Percentiles rank a stretch among this genome's conserved stretches.
phyloP scores from a whole-genome alignment of 169 alveolate genomes.

The Perkinsus chesapeaki region DNA sequence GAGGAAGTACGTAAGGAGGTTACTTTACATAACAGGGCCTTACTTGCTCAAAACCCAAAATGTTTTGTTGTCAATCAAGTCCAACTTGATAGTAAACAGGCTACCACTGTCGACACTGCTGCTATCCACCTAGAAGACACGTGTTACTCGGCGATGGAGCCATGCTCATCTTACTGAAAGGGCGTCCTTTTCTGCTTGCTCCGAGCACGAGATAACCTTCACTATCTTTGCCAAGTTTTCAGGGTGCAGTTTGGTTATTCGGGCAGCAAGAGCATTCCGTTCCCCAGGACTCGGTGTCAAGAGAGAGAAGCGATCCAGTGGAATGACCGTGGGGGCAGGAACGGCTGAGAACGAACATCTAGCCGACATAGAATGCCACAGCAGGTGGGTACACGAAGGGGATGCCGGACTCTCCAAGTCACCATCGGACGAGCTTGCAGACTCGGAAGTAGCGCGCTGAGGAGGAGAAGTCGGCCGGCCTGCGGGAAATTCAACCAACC shows the following conservation, averaged over 20 bases:
- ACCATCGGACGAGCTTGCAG: neutral
- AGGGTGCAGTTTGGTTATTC: neutral
- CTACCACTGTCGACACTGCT: neutral
- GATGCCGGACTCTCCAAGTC: neutral
- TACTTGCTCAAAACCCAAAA: neutral
- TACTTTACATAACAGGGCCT: neutral
- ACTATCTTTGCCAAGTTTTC: neutral
- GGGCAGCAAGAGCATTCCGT: neutral
- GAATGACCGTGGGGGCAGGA: neutral
- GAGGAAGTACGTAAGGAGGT: neutral
- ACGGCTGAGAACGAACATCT: neutral
- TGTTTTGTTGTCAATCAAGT: neutral
- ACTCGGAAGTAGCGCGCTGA: neutral
- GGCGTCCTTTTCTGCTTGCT: neutral
- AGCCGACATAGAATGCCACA: neutral
- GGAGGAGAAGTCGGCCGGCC: neutral
- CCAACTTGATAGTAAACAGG: neutral
- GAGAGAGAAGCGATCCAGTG: neutral
- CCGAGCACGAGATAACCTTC: neutral
- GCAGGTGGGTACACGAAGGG: neutral
- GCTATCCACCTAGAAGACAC: neutral
- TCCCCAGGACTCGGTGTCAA: neutral
- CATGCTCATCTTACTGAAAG: neutral
- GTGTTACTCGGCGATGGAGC: neutral
- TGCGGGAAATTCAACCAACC: neutral